Base-by-base conservation (phyloP, 2,329 filamentous ascomycete species). In the Nemania sp. region DNA sequence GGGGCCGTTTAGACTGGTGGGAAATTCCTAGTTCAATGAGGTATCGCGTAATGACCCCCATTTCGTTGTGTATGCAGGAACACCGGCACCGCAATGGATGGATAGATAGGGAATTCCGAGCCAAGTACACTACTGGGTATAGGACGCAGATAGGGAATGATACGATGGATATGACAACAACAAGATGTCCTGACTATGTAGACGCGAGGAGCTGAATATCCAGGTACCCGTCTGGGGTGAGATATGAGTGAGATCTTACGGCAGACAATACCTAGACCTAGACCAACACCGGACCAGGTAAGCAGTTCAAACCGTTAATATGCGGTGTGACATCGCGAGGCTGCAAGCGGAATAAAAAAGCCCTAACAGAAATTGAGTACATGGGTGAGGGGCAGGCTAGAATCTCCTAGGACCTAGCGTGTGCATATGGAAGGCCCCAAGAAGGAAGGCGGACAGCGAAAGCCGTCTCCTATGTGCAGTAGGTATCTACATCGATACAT, bases 261-360 rank as follows among this genome's bases (percentile, higher is more conserved):
- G 11, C 15, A n/a, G 41, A 45, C 38, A 3, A 41, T 8, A 41
- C 41, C 41, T 3, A 45, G 41, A 45, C 41, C 41, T 18, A 45
- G 41, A n/a, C 41, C 41, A 45, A n/a, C 18, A 18, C 15, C 41
- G 15, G 47, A 24, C 47, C 47, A 26, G 22, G 55, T 64, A 58
- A 59, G 54, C 51, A 20, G 45, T 26, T 38, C 15, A 18, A 53
- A 26, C 41, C 47, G 41, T 41, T 45, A 8, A 35, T 26, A 63
- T 63, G 67, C 54, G 13, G 47, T 60, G 59, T 27, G n/a, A 63
- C 67, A 45, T 64, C 51, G 41, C 52, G 51, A 61, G 54, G 66
- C 55, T 51, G 32, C 35, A 58, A n/a, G 41, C 20, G 22, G 1
- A 7, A 20, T 27, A 43, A n/a, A 27, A n/a, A 53, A 53, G 2